These are phyloP conservation scores for Hypoxylon fuscum DNA, from an alignment of 495 filamentous ascomycete species.

Conservation along the genomic window DNA sequence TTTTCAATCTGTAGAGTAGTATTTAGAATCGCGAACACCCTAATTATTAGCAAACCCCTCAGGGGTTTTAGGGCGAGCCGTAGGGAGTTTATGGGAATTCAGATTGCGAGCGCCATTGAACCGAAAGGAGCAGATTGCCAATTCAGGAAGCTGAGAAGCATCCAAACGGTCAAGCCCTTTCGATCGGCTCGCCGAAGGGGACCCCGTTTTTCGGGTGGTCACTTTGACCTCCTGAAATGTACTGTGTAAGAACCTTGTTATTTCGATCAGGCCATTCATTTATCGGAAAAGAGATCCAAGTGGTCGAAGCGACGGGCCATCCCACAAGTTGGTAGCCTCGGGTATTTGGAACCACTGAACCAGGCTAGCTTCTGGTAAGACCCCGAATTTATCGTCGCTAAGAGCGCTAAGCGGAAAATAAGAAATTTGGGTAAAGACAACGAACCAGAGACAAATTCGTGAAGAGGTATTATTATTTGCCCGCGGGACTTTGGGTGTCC, in stretches of 20 bases:
- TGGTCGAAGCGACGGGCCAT: conserved; percentile 35
- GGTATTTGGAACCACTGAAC: conserved; percentile 38
- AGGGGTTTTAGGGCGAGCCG: conserved; percentile 19
- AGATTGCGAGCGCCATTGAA: conserved; percentile 39
- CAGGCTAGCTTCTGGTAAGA: conserved; percentile 28
- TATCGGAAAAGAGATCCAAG: conserved; percentile 27
- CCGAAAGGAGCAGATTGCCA: conserved; percentile 39
- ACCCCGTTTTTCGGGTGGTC: conserved; percentile 18
- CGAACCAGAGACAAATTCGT: conserved; percentile 9
- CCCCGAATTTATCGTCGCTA: conserved; percentile 39
- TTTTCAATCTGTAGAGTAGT: conserved; percentile 16
- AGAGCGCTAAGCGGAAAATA: conserved; percentile 34
- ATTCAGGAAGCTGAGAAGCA: conserved; percentile 31
- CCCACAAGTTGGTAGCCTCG: conserved; percentile 40
- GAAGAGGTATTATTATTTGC: conserved; percentile 17
- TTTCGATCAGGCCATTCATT: conserved; percentile 38
- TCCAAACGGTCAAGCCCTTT: conserved; percentile 28
- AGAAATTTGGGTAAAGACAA: conserved; percentile 19
- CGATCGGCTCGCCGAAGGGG: conserved; percentile 36
- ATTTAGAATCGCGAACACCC: conserved; percentile 22
- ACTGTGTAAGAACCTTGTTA: conserved; percentile 40
- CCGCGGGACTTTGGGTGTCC: conserved; percentile 12
- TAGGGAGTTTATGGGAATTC: conserved; percentile 19
- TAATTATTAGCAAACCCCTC: background rate
- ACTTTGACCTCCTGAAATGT: conserved; percentile 24